Base-by-base conservation (phyloP, 1,284 basidiomycete species). In the Trichosporon faecale region DNA sequence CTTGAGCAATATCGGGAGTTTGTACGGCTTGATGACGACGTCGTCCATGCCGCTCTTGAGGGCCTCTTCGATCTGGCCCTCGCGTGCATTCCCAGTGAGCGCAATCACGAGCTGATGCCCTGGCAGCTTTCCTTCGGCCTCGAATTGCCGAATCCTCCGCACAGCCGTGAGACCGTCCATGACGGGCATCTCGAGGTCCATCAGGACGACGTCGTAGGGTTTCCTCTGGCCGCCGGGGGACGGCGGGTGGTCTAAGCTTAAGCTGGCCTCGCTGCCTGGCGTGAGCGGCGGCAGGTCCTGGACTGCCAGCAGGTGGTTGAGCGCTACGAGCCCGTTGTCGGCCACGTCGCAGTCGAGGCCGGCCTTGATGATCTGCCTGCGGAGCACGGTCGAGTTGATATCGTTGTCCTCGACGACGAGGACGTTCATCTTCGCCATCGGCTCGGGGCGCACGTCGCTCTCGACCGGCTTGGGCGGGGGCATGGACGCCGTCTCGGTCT, bases 311-410 rank as follows among this genome's bases (percentile, higher is more conserved):
- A 72, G 66, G 3, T 12, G 44, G 23, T 79, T 74, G 29, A 85
- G 75, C 0, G 81, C 85, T 65, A 84, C 82, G 18, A 79, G 76
- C 7, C 85, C 85, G 69, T 85, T 80, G 60, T 80, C 78, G 2
- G 84, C 84, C 16, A 33, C 57, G 66, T 81, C 78, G 52, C 79
- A 82, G 1, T 74, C 77, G 44, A 82, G 72, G 7, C 81, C 81
- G 2, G 80, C 79, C 66, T 81, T 82, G 55, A 77, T 71, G 27
- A 86, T 76, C 70, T 85, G 84, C 1, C 84, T 77, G 67, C 78
- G 79, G 11, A 86, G 73, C 0, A 85, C 81, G 27, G 81, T 83
- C 67, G 84, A 83, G 70, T 84, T 85, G 78, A 86, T 85, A 33
- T 80, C 68, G 69, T 86, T 85, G 71, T 86, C 85, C 69, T 84